Conservation (phyloP, 179 eudicot genomes). For the Carnegiea gigantea region DNA sequence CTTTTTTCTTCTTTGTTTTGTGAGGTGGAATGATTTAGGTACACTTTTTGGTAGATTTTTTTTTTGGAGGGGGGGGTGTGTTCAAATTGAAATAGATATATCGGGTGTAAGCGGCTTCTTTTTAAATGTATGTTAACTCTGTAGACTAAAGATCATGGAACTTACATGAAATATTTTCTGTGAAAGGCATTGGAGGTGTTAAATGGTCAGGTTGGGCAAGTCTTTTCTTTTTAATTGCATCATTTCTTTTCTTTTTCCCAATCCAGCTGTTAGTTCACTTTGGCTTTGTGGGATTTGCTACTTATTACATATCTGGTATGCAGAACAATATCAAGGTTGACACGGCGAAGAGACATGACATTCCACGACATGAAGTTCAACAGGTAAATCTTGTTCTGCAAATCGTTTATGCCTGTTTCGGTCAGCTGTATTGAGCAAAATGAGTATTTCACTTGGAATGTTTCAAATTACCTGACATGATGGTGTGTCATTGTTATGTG, state of each 20-base stretch:
- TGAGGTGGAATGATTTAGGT: neutral
- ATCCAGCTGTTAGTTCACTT: neutral
- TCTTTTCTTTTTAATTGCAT: neutral
- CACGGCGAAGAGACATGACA: conserved; percentile 61
- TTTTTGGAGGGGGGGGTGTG: too few species aligned
- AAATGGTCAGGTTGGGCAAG: neutral
- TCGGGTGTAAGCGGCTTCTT: neutral
- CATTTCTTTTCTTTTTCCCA: neutral
- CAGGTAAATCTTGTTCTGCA: conserved; percentile 38
- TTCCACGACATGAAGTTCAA: conserved; percentile 65
- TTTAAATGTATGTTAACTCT: neutral
- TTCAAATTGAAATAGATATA: neutral
- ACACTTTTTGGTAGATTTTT: neutral
- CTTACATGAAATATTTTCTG: neutral
- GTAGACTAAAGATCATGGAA: neutral
- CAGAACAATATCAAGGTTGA: conserved; percentile 70
- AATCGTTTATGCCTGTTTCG: neutral
- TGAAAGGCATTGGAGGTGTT: conserved; percentile 4
- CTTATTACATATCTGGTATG: conserved; percentile 14
- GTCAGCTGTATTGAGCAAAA: neutral
- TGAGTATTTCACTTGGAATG: neutral
- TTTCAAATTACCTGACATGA: conserved; percentile 2
- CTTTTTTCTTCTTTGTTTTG: neutral
- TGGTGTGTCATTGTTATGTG: neutral
- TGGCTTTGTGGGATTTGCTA: neutral